Conservation (phyloP, 805 yeast species). For the Kluyveromyces dobzhanskii region DNA sequence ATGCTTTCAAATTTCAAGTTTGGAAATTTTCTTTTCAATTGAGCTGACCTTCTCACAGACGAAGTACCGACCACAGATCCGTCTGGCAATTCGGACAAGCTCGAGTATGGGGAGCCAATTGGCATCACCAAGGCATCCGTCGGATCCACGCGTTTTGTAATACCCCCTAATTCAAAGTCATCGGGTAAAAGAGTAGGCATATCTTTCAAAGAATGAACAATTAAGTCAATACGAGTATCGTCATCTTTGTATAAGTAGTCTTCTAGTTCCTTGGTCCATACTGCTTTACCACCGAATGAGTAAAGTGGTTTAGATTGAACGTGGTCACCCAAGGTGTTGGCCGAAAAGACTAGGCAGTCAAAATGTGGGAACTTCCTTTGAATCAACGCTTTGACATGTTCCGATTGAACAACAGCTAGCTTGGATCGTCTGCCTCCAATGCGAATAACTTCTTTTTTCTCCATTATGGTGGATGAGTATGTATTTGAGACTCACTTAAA, state of each 20-base stretch:
- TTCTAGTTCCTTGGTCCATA: constrained; percentile 96
- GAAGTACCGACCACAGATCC: constrained; percentile 92
- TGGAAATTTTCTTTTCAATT: constrained; percentile 72
- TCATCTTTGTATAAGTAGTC: constrained; percentile 57
- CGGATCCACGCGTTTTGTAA: constrained; percentile 83
- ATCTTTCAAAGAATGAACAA: constrained; percentile 91
- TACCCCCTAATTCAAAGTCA: constrained; percentile 82
- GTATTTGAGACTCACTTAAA: no score
- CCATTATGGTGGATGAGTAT: neutral
- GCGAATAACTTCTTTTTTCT: constrained; percentile 20
- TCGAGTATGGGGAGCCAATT: constrained; percentile 49
- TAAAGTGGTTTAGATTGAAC: constrained; percentile 79
- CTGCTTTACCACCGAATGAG: constrained; percentile 90
- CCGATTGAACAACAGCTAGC: constrained; percentile 81
- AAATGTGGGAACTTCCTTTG: constrained; percentile 52
- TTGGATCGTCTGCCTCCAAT: constrained; percentile 88
- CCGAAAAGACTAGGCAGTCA: constrained; percentile 67
- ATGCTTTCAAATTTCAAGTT: constrained; percentile 70
- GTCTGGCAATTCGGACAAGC: constrained; percentile 66
- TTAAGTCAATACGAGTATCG: constrained; percentile 67
- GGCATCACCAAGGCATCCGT: constrained; percentile 85
- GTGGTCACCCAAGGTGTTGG: constrained; percentile 85
- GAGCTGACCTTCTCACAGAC: constrained; percentile 89
- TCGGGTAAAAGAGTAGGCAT: constrained; percentile 87
- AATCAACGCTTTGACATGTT: constrained; percentile 57